Percentiles rank a stretch among this genome's conserved stretches.
Conservation (phyloP, 23 red algal species). For the Cyanidium caldarium region DNA sequence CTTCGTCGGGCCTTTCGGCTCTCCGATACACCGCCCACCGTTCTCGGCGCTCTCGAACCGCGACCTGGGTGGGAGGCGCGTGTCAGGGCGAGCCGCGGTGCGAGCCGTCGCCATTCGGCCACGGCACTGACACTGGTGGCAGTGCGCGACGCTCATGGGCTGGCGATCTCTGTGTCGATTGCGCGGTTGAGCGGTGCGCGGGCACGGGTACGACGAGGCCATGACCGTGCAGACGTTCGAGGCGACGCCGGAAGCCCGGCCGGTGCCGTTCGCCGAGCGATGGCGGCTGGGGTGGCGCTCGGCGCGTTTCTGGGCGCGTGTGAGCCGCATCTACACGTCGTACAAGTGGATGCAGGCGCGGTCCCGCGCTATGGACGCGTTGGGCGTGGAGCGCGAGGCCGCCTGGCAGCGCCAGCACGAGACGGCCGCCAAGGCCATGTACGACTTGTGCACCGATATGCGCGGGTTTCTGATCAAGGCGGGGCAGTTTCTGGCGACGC, state of each 20-base stretch:
- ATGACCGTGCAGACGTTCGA: too few relatives aligned
- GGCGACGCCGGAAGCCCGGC: not conserved
- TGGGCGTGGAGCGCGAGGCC: not conserved
- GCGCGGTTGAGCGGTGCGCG: too few relatives aligned
- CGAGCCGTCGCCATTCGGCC: too few relatives aligned
- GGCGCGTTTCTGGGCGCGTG: not conserved
- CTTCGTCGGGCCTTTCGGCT: too few relatives aligned
- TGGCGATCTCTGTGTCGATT: too few relatives aligned
- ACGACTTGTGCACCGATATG: conserved; percentile 12
- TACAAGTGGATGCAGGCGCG: not conserved
- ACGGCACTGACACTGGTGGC: too few relatives aligned
- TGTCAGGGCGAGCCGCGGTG: too few relatives aligned
- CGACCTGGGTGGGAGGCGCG: too few relatives aligned
- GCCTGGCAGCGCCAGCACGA: conserved; percentile 7
- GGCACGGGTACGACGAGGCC: too few relatives aligned
- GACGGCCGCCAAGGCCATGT: conserved; percentile 6
- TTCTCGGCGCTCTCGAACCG: too few relatives aligned
- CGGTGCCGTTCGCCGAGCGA: not conserved
- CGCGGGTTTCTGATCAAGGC: conserved; percentile 22
- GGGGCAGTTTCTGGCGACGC: conserved; percentile 23
- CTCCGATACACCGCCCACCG: too few relatives aligned
- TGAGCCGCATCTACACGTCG: not conserved
- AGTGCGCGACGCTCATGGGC: too few relatives aligned
- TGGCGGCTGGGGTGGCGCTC: not conserved
- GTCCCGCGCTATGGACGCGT: not conserved